Conservation (phyloP, 208 protist species). For the Leishmania gerbilli region DNA sequence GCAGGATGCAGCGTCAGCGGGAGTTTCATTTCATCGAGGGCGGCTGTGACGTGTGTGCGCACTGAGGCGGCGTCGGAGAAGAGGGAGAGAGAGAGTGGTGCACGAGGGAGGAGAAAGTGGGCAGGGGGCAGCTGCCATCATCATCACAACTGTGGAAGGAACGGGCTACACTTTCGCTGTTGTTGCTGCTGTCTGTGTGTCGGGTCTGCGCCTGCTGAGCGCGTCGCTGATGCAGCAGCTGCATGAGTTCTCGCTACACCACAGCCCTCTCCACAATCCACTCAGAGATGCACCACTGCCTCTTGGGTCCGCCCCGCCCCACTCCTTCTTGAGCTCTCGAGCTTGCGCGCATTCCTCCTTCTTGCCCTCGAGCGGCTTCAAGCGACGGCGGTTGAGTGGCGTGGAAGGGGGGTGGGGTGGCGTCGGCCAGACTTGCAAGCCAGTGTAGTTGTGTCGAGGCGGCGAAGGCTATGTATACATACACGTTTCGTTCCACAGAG, state of each 20-base stretch:
- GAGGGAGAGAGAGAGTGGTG: too few relatives aligned
- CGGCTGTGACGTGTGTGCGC: not conserved
- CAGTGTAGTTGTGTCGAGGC: too few relatives aligned
- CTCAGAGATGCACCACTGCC: not conserved
- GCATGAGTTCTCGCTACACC: not conserved
- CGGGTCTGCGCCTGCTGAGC: not conserved
- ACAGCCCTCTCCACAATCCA: not conserved
- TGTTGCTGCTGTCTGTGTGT: not conserved
- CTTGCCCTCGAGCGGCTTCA: not conserved
- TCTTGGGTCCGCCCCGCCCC: not conserved
- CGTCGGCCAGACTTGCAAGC: not conserved
- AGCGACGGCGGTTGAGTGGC: not conserved
- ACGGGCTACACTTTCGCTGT: not conserved
- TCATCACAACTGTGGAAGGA: not conserved
- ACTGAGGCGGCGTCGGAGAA: too few relatives aligned
- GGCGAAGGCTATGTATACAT: not conserved
- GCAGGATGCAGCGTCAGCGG: slow-evolving; percentile 48
- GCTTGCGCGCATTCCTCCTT: not conserved
- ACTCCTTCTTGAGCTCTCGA: not conserved
- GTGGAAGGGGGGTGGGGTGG: not conserved
- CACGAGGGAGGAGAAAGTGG: not conserved
- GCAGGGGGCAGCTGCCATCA: not conserved
- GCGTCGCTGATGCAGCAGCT: not conserved
- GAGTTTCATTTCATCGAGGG: slow-evolving; percentile 27
- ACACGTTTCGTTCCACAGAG: not conserved